Base-by-base conservation (phyloP, 345 rosid genomes). In the Camelina laxa region DNA sequence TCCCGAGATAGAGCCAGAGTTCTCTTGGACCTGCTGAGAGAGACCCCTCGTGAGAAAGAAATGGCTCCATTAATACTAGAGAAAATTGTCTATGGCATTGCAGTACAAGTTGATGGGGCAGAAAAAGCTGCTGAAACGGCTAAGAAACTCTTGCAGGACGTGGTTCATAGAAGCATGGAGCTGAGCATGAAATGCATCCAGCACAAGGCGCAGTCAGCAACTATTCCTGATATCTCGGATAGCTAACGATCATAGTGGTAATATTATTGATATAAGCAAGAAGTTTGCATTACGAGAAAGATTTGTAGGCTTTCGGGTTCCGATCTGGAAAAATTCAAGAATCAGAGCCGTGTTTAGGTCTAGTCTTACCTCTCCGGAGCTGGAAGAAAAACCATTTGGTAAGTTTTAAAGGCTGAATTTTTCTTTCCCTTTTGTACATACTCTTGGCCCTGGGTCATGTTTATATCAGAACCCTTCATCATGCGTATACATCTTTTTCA, bases 151-250 rank as follows among this genome's bases (percentile, higher is more conserved):
- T 75, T 89, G 16, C 86, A 85, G 65, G 91, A 87, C 75, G 86
- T 89, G 90, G 92, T 86, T 69, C 88, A 85, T 70, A 86, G 88
- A 82, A 87, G 91, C 39, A 89, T 85, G 82, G 89, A 87, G 77
- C 82, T 83, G 47, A 86, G 83, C 84, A 78, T 83, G 83, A 83
- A 74, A 60, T 71, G 75, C 60, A 76, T 85, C 66, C 83, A 83
- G 65, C 81, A 59, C n/a, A 68, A 61, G 66, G 83, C 82, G 16
- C 2, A 42, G n/a, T n/a, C n/a, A 38, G 67, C 82, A 53, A 24
- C 62, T 27, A 72, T 79, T 24, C 70, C 85, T 14, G 65, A 79
- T 68, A 58, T 63, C 61, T 56, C 81, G 21, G 53, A 19, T 72
- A 72, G 59, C 27, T 38, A 73, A 35, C 38, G 16, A 33, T 31